These are phyloP conservation scores for Chaetothyriales sp. DNA, from an alignment of 2,329 filamentous ascomycete genomes.

Conservation along the genomic window DNA sequence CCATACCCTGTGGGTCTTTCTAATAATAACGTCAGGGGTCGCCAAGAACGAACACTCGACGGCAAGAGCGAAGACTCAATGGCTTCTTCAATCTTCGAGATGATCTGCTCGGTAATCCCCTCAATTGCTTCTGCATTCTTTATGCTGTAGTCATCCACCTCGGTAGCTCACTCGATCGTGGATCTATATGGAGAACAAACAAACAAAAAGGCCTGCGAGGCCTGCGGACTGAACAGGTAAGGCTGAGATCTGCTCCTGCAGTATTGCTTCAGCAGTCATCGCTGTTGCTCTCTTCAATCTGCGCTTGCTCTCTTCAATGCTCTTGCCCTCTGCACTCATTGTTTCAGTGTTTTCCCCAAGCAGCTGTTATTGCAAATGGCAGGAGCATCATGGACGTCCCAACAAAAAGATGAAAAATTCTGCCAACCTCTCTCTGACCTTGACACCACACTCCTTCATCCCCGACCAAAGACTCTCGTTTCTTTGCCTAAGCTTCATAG, in stretches of 20 bases:
- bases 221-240: too few species aligned
- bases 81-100: too few species aligned
- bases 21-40: background rate
- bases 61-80: background rate
- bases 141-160: too few species aligned
- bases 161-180: too few species aligned
- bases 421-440: background rate
- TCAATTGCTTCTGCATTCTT: too few species aligned
- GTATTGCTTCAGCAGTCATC: background rate
- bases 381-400: background rate
- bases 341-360: background rate
- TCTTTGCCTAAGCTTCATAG: background rate
- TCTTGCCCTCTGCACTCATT: background rate
- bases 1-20: too few species aligned
- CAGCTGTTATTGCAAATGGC: background rate
- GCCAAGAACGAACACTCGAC: too few species aligned
- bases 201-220: too few species aligned
- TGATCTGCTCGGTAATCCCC: too few species aligned
- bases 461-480: background rate
- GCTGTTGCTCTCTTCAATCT: background rate
- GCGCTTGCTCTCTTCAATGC: too few species aligned
- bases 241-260: too few species aligned
- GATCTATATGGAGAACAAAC: too few species aligned
- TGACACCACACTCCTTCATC: background rate
- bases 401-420: background rate